A percentile compares a stretch with the other conserved stretches of the same genome.
Evolutionary conservation across 305 asterid genomes (phyloP).

Genomic region (Fraxinus sp.): DNA sequence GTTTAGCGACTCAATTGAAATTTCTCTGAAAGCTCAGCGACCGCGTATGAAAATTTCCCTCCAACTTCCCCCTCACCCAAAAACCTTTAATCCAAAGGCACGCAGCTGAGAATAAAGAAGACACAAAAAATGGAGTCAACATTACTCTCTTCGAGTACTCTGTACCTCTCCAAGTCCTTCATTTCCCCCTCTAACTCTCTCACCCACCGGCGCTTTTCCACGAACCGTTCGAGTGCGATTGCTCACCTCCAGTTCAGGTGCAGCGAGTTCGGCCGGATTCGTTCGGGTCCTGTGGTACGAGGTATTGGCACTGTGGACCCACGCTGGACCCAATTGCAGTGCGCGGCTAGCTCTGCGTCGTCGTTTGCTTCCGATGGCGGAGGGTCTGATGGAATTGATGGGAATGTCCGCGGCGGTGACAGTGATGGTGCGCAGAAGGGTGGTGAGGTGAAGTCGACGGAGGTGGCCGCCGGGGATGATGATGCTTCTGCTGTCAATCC

Average conservation of each 20-base stretch:
- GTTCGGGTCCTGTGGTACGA: constrained; percentile 25
- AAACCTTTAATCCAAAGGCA: constrained; percentile 14
- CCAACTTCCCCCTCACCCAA: neutral
- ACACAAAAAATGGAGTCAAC: constrained; percentile 42
- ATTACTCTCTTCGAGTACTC: constrained; percentile 37
- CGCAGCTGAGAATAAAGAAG: neutral
- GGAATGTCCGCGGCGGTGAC: constrained; percentile 51
- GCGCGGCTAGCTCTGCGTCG: constrained; percentile 51
- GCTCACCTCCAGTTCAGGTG: constrained; percentile 39
- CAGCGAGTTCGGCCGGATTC: constrained; percentile 30
- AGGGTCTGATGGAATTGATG: constrained; percentile 54
- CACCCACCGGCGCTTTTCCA: constrained; percentile 44
- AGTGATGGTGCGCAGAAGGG: constrained; percentile 54
- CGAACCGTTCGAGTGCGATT: constrained; percentile 34
- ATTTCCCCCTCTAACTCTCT: constrained; percentile 41
- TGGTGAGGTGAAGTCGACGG: constrained; percentile 54
- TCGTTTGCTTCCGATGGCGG: constrained; percentile 71
- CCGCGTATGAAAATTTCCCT: neutral
- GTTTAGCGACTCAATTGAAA: neutral
- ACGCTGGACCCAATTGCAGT: constrained; percentile 36
- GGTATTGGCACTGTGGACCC: constrained; percentile 25
- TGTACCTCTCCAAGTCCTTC: constrained; percentile 44
- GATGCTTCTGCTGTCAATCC: constrained; percentile 61
- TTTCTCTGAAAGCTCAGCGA: neutral
- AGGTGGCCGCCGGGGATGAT: constrained; percentile 50